phyloP scores from a whole-genome alignment of 164 flowering plant species.

The Houttuynia cordata region DNA sequence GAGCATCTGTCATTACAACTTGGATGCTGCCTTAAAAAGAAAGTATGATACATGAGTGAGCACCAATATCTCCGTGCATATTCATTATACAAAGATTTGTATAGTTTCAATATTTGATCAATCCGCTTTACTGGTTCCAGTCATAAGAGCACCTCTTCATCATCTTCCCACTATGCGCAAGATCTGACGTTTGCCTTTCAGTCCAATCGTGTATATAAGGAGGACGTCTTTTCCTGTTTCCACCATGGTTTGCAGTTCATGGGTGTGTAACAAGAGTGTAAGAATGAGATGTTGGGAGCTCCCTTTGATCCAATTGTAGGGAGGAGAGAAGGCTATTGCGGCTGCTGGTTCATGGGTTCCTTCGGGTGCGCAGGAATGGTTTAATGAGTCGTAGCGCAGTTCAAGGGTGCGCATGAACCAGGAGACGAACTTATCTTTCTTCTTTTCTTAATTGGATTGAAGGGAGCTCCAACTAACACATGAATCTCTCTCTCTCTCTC shows the following conservation, averaged over 20 bases:
- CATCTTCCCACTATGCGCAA: background rate
- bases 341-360: slow-evolving; percentile 21
- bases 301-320: slow-evolving; percentile 14
- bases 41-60: background rate
- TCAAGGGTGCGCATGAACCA: slow-evolving; percentile 16
- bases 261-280: background rate
- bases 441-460: slow-evolving; percentile 19
- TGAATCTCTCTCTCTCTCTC: background rate
- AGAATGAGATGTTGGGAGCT: slow-evolving; percentile 2
- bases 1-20: background rate
- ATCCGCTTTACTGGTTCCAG: background rate
- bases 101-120: too few relatives aligned
- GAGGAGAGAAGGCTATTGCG: slow-evolving; percentile 8
- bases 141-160: background rate
- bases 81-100: too few relatives aligned
- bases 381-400: background rate
- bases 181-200: background rate
- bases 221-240: background rate
- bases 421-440: slow-evolving; percentile 18
- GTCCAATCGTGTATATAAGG: background rate
- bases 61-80: background rate
- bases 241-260: background rate
- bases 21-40: background rate
- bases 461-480: slow-evolving; percentile 16
- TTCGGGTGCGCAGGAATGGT: slow-evolving; percentile 2